phyloP scores from a whole-genome alignment of 495 filamentous ascomycete species.

The Parachaetomium inaequale region DNA sequence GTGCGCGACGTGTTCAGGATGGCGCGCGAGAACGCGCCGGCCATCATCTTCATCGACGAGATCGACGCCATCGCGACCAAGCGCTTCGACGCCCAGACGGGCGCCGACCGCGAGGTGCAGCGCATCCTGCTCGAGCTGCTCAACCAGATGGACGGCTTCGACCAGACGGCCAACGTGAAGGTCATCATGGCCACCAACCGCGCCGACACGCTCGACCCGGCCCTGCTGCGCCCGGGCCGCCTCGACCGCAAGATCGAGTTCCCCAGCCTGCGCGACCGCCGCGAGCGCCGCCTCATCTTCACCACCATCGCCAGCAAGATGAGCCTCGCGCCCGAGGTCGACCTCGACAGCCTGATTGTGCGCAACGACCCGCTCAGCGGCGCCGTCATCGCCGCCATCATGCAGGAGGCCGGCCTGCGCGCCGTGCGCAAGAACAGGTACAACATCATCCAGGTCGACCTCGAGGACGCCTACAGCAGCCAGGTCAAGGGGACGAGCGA shows the following conservation, averaged over 20 bases:
- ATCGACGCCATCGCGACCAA: constrained; percentile 99
- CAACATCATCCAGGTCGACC: constrained; percentile 94
- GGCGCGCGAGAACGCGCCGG: constrained; percentile 95
- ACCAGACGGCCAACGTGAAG: constrained; percentile 97
- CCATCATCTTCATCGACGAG: constrained; percentile 99
- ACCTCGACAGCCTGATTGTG: constrained; percentile 91
- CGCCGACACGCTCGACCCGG: constrained; percentile 93
- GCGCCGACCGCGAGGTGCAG: constrained; percentile 96
- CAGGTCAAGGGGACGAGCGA: constrained; percentile 90
- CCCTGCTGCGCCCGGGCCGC: constrained; percentile 87
- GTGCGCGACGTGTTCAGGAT: constrained; percentile 98
- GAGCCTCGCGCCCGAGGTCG: constrained; percentile 93
- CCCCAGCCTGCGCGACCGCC: constrained; percentile 81
- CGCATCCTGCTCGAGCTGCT: constrained; percentile 94
- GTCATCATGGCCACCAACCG: constrained; percentile 99
- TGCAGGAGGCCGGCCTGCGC: constrained; percentile 95
- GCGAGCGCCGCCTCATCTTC: constrained; percentile 95
- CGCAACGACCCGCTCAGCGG: constrained; percentile 93
- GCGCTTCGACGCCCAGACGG: constrained; percentile 97
- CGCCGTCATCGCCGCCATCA: constrained; percentile 95
- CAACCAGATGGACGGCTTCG: constrained; percentile 99
- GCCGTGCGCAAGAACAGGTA: constrained; percentile 98
- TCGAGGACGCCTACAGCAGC: constrained; percentile 92
- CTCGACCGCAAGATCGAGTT: constrained; percentile 99
- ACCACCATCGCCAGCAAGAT: constrained; percentile 93